phyloP scores from a whole-genome alignment of 176 grass and related monocot species.

The Lolium rigidum region DNA sequence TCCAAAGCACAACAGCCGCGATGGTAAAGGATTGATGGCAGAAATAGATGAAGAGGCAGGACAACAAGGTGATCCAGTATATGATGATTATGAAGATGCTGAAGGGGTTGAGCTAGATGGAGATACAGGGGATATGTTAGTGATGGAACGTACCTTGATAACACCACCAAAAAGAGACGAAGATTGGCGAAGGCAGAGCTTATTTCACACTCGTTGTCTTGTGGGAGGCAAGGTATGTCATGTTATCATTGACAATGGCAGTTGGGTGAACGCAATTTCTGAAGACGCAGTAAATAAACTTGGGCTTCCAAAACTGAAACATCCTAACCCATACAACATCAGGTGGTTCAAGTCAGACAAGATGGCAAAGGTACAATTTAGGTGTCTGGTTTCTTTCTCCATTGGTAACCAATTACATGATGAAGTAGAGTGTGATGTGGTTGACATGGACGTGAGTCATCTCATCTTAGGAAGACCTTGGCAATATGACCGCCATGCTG shows the following conservation, averaged over 20 bases:
- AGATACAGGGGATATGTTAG: neutral
- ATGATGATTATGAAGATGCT: neutral
- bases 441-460: constrained; percentile 34
- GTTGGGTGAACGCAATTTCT: constrained; percentile 8
- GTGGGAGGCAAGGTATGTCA: neutral
- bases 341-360: constrained; percentile 10
- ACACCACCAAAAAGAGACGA: neutral
- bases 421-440: constrained; percentile 5
- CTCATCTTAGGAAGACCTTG: neutral
- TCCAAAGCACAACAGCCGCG: neutral
- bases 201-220: neutral
- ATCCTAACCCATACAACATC: neutral
- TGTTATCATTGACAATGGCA: constrained; percentile 1
- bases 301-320: neutral
- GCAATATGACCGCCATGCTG: neutral
- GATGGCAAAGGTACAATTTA: neutral
- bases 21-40: neutral
- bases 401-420: constrained; percentile 17
- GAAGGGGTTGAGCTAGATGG: neutral
- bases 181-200: neutral
- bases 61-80: neutral
- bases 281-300: neutral
- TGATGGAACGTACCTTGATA: neutral
- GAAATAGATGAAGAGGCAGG: neutral
- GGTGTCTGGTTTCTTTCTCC: neutral